Base-by-base conservation (phyloP, 164 flowering plant species). In the Magnolia officinalis region DNA sequence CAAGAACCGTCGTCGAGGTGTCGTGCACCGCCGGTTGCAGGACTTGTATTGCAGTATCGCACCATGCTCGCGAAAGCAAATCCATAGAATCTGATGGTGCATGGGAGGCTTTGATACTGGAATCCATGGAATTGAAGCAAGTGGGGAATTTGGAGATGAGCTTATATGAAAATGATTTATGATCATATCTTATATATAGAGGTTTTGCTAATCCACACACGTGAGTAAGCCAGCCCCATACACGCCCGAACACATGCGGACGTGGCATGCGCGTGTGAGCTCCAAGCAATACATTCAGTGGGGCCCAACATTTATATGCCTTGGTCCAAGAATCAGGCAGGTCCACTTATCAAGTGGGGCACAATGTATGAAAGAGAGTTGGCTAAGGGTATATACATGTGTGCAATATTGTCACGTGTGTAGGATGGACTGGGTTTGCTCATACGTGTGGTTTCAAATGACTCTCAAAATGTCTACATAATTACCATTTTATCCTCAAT, bases 81-180 rank as follows among this genome's bases (percentile, higher is more conserved):
- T 93, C 95, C 94, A 92, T 88, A 3, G 95, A 85, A 77, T 95
- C 96, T 0, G 89, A 84, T 78, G 89, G 91, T 9, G 89, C 88
- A 71, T 86, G 88, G 10, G 93, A 88, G 72, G 86, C 80, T 66
- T 78, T 82, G 71, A 67, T 72, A 61, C 76, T 76, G 20, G 82
- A 80, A 79, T 85, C 92, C 93, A 90, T 89, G 72, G 19, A 79
- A 37, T 65, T 51, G 10, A 26, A 2, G 72, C 63, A 51, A 64
- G 72, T 37, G 50, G 69, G 50, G 49, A 20, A 2, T 67, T 8
- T 61, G 20, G 50, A 70, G 63, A 72, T 78, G 59, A 51, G 49
- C 29, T 75, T 59, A 74, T 13, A 52, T 52, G 58, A 8, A 52
- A 8, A 13, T 8, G 58, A 26, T 26, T 37, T 37, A 55, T 10